phyloP scores from a whole-genome alignment of 306 rosid species.

The Prosopis cineraria region DNA sequence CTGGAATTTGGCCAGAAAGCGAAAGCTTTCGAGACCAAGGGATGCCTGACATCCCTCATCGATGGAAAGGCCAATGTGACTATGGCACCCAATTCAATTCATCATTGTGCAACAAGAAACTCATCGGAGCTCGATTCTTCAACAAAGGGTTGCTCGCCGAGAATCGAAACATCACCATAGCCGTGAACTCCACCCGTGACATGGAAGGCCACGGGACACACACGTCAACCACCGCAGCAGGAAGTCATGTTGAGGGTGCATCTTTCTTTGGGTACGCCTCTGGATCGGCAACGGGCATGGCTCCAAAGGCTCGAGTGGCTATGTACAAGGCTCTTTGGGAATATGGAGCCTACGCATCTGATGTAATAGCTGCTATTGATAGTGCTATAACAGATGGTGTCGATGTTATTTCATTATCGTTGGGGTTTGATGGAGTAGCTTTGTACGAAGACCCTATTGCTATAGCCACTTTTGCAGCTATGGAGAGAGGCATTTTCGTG shows the following conservation, averaged over 20 bases:
- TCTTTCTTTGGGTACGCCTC: conserved; percentile 71
- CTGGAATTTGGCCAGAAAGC: conserved; percentile 85
- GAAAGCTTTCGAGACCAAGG: conserved; percentile 71
- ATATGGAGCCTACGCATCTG: conserved; percentile 46
- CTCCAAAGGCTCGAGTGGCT: conserved; percentile 69
- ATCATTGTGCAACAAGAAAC: conserved; percentile 76
- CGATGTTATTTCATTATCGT: conserved; percentile 69
- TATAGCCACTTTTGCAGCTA: conserved; percentile 73
- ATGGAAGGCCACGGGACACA: conserved; percentile 84
- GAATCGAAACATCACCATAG: conserved; percentile 40
- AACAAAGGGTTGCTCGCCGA: conserved; percentile 61
- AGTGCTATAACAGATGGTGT: conserved; percentile 74
- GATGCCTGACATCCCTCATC: conserved; percentile 53
- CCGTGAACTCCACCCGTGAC: conserved; percentile 70
- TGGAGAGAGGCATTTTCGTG: conserved; percentile 66
- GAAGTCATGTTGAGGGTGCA: conserved; percentile 50
- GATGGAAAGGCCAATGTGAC: conserved; percentile 82
- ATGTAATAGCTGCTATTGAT: conserved; percentile 74
- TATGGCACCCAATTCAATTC: conserved; percentile 50
- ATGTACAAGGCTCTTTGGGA: conserved; percentile 81
- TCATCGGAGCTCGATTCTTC: conserved; percentile 76
- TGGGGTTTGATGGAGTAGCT: conserved; percentile 45
- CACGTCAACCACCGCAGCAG: conserved; percentile 74
- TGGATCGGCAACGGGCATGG: conserved; percentile 61
- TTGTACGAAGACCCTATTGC: conserved; percentile 74